phyloP scores from a whole-genome alignment of 75 land plant genomes.

The Isoetes taiwanensis region DNA sequence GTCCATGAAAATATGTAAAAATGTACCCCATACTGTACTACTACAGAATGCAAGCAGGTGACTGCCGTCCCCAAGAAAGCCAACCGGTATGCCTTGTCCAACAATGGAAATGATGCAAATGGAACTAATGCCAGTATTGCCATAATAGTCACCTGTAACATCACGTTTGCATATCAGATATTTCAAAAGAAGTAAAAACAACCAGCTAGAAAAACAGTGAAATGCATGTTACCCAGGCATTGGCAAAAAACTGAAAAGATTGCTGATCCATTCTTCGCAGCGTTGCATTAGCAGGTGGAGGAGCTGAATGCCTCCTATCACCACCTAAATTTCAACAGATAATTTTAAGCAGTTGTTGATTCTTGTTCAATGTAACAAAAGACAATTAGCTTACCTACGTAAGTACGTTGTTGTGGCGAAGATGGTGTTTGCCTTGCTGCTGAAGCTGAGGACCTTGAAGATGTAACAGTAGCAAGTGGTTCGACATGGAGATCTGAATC shows the following conservation, averaged over 20 bases:
- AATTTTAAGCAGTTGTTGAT: no score
- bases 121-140: conserved; percentile 5
- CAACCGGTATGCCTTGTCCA: conserved; percentile 3
- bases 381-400: no score
- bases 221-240: conserved; percentile 1
- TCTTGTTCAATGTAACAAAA: no score
- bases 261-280: neutral
- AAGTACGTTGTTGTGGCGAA: no score
- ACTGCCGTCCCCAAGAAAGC: neutral
- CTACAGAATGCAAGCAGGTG: neutral
- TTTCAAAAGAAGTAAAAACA: neutral
- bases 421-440: no score
- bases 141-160: conserved; percentile 8
- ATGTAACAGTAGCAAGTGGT: neutral
- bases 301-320: no score
- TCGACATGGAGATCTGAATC: conserved; percentile 10
- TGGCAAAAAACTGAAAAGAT: conserved; percentile 1
- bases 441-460: neutral
- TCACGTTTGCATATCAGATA: neutral
- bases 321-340: no score
- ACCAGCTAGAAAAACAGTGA: neutral
- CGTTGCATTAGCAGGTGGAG: no score
- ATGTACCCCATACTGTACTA: conserved; percentile 1
- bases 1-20: neutral
- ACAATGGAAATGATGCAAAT: neutral